Evolutionary conservation across 129 eudicot species (phyloP), one percentile per base, ranked within the genome.

Genomic region (Pulicaria dysenterica): DNA sequence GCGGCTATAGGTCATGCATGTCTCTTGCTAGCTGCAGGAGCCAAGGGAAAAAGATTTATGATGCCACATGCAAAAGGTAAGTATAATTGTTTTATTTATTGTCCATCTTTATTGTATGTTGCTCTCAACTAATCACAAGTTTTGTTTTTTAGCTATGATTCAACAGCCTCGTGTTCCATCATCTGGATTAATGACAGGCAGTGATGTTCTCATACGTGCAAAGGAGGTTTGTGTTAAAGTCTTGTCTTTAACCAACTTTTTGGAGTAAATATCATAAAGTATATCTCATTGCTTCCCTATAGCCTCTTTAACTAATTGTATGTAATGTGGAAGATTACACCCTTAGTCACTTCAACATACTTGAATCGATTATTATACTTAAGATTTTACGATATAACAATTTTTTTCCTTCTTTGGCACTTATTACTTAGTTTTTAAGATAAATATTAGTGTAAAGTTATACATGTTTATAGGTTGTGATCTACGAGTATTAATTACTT

Each of bases 11-110:
- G 91, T 63, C 93, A 85, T 57, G 92, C 97, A 70, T 94, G 98
- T 65, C 87, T 94, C 43, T 79, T 94, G 46, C 98, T 94, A 83
- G 84, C 97, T 73, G 89, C 93, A 38, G 98, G 98, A 60, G 51
- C 88, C 60, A 88, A 90, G 81, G 98, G 98, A 45, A 84, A 86
- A 81, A 90, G 97, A 79, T 88, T 69, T 78, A 82, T 79, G 85
- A 57, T 87, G 92, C 97, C 97, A 41, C 85, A 88, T 81, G 85
- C 97, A 73, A 87, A 79, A 79, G 97, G 98, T 94, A 55, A 54
- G 19, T 53, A 14, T 36, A 37, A 24, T 31, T 41, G 37, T 63
- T 43, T 70, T 39, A 39, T 62, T 34, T 41, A 7, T 36, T 13
- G 46, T n/a, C 47, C 72, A 31, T 65, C 34, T 34, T 55, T 49